Evolutionary conservation across 1,284 basidiomycete genomes (phyloP), one percentile per base, ranked within the genome.

Genomic region (Fistulinella cinereoalba): DNA sequence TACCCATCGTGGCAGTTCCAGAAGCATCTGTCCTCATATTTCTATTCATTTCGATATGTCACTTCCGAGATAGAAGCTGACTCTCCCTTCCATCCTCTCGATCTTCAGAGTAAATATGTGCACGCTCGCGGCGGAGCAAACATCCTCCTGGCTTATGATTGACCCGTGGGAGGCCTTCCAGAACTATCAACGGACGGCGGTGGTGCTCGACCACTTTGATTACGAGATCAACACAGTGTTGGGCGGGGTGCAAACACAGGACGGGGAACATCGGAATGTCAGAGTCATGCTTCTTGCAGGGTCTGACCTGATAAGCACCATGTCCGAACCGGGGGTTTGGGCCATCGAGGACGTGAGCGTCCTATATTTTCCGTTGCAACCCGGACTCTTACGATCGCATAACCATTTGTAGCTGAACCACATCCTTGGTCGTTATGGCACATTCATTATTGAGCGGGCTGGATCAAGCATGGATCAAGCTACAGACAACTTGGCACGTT

Each of bases 281-380:
- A 79, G 77, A 36, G 80, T 98, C 56, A 95, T 99, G 88, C 82
- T 99, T 23, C 81, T 99, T 44, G 97, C 97, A 3, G 97, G 96
- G 29, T 95, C 92, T 21, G 96, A 99, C 69, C 76, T 99, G 57
- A 99, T 99, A 65, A 87, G 93, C 65, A 97, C 93, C 43, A 98
- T 99, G 87, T 92, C 91, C 56, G 93, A 98, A 70, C 93, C 93
- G n/a, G 97, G 97, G 13, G 94, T 99, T 19, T 99, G 97, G 97
- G 85, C 88, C 44, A 87, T 94, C 58, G 79, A 82, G 49, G 97
- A 99, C 79, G 90, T 95, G 57, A 65, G 85, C 74, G 32, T 49
- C 37, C 21, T 27, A 11, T 18, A 12, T 34, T 19, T 31, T 41
- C 40, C 34, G 29, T 36, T 27, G 41, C 25, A 44, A 47, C 43